Percentiles rank a stretch among this genome's conserved stretches.
Evolutionary conservation across 2,329 filamentous ascomycete species (phyloP).

Genomic region (Claviceps capensis): DNA sequence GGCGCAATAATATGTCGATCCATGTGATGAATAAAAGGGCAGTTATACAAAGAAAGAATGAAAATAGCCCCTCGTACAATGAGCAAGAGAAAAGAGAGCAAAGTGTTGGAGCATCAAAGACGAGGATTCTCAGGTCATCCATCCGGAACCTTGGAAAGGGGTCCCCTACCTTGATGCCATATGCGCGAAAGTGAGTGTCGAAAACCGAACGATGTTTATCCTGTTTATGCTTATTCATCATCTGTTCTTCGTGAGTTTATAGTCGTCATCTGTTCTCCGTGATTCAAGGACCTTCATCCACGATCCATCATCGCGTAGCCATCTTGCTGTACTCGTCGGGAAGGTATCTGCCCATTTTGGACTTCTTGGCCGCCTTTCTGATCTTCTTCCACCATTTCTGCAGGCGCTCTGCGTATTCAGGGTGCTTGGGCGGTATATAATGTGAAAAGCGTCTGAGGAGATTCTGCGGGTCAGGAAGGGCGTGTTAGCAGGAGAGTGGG

Average conservation of each 20-base stretch:
- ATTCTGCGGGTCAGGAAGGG: slow-evolving; percentile 11
- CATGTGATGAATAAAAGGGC: too few relatives aligned
- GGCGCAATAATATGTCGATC: too few relatives aligned
- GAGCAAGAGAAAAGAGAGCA: too few relatives aligned
- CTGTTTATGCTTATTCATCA: not conserved
- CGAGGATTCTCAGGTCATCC: too few relatives aligned
- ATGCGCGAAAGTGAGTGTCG: not conserved
- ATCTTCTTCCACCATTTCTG: slow-evolving; percentile 22
- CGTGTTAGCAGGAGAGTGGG: not conserved
- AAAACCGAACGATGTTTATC: too few relatives aligned
- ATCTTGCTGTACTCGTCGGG: slow-evolving; percentile 21
- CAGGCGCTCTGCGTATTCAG: slow-evolving; percentile 16
- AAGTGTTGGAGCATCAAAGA: too few relatives aligned
- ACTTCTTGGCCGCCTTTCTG: slow-evolving; percentile 21
- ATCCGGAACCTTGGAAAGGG: too few relatives aligned
- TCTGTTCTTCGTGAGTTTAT: not conserved
- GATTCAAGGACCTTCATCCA: too few relatives aligned
- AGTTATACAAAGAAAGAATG: too few relatives aligned
- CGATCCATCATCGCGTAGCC: slow-evolving; percentile 10
- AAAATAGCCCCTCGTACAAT: too few relatives aligned
- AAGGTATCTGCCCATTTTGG: slow-evolving; percentile 19
- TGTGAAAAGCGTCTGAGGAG: slow-evolving; percentile 16
- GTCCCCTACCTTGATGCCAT: too few relatives aligned
- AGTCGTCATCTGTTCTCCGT: not conserved
- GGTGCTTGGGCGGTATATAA: slow-evolving; percentile 15